Percentiles rank a stretch among this genome's conserved stretches.
Evolutionary conservation across 2,329 filamentous ascomycete genomes (phyloP).

Genomic region (Seiridium cupressi): DNA sequence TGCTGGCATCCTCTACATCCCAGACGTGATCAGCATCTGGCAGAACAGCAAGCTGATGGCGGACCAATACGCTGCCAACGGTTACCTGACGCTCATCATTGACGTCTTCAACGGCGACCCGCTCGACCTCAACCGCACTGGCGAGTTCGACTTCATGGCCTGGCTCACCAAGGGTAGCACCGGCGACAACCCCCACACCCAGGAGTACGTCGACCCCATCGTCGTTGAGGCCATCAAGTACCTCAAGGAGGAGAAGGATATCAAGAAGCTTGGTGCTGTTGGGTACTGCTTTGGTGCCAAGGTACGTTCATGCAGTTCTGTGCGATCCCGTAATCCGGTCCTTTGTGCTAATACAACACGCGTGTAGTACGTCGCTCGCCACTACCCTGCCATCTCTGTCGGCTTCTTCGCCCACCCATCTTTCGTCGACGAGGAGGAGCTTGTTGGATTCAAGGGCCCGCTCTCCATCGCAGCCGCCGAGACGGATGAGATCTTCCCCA

Average conservation of each 20-base stretch:
- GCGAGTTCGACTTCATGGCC: conserved; percentile 37
- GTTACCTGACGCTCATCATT: conserved; percentile 66
- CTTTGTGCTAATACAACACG: neutral
- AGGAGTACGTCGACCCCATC: conserved; percentile 43
- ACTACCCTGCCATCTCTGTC: conserved; percentile 64
- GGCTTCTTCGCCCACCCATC: conserved; percentile 77
- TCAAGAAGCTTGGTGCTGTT: conserved; percentile 60
- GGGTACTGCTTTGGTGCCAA: conserved; percentile 79
- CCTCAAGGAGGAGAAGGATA: conserved; percentile 52
- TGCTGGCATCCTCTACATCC: conserved; percentile 43
- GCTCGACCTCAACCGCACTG: conserved; percentile 49
- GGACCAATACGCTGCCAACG: conserved; percentile 72
- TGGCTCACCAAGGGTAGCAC: conserved; percentile 43
- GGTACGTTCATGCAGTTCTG: conserved; percentile 33
- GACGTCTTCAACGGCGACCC: conserved; percentile 70
- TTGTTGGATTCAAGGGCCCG: conserved; percentile 63
- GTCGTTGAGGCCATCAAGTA: conserved; percentile 53
- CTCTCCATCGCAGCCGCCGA: conserved; percentile 66
- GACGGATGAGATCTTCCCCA: conserved; percentile 64
- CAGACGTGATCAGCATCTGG: conserved; percentile 53
- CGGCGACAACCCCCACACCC: conserved; percentile 49
- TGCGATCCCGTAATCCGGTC: too few species aligned
- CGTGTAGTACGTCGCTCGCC: conserved; percentile 66
- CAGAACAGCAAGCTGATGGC: conserved; percentile 65
- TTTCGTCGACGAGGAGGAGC: conserved; percentile 67